Conservation (phyloP, 2,329 filamentous ascomycete genomes). For the Aspergillus ruber region DNA sequence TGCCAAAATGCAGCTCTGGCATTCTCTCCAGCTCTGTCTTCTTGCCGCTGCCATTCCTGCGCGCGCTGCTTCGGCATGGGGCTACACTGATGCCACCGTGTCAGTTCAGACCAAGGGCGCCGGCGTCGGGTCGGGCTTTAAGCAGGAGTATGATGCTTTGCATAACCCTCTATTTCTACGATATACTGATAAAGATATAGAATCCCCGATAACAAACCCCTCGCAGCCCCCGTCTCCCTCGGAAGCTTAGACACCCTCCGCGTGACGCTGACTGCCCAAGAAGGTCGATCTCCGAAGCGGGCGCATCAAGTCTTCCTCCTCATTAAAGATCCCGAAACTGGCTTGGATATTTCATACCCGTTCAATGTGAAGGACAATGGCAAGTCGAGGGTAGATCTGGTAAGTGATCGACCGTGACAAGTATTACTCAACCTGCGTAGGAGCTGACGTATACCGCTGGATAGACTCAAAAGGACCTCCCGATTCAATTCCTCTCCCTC, state of each 20-base stretch:
- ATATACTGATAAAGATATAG: slow-evolving; percentile 33
- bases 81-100: slow-evolving; percentile 59
- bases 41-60: slow-evolving; percentile 30
- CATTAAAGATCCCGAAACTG: slow-evolving; percentile 65
- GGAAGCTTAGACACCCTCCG: slow-evolving; percentile 68
- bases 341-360: slow-evolving; percentile 80
- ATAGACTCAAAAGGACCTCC: slow-evolving; percentile 83
- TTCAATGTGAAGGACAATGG: slow-evolving; percentile 80
- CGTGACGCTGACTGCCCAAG: slow-evolving; percentile 71
- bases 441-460: slow-evolving; percentile 12
- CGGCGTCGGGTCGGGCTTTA: slow-evolving; percentile 46
- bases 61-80: slow-evolving; percentile 50
- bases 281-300: slow-evolving; percentile 69
- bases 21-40: slow-evolving; percentile 30
- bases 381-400: slow-evolving; percentile 77
- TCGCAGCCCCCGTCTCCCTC: slow-evolving; percentile 60
- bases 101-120: slow-evolving; percentile 55
- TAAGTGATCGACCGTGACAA: slow-evolving; percentile 44
- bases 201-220: slow-evolving; percentile 52
- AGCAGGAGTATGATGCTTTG: slow-evolving; percentile 47
- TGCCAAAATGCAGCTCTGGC: slow-evolving; percentile 32
- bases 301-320: slow-evolving; percentile 93
- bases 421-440: not conserved
- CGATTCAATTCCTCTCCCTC: slow-evolving; percentile 68
- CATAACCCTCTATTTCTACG: not conserved